Percentiles rank a stretch among this genome's conserved stretches.
These are phyloP conservation scores for Termitomyces bulborhizus DNA, from an alignment of 768 basidiomycete species.

Conservation along the genomic window DNA sequence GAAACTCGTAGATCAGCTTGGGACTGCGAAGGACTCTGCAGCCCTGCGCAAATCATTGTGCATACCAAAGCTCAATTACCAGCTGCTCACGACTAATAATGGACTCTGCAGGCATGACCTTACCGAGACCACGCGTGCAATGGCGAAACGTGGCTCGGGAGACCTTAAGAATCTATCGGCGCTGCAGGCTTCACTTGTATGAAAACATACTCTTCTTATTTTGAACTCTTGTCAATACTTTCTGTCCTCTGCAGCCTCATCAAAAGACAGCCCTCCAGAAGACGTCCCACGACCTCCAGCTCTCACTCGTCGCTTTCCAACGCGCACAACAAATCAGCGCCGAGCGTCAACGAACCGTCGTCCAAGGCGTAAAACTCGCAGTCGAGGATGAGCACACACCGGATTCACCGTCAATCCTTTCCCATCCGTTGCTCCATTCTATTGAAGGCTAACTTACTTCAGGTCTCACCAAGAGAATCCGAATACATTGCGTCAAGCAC, in stretches of 20 bases:
- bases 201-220: slow-evolving; percentile 13
- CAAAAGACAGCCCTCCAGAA: slow-evolving; percentile 85
- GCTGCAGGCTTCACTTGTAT: slow-evolving; percentile 55
- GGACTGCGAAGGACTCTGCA: slow-evolving; percentile 76
- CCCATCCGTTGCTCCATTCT: not conserved
- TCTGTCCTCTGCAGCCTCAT: slow-evolving; percentile 46
- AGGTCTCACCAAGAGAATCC: slow-evolving; percentile 32
- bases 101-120: slow-evolving; percentile 69
- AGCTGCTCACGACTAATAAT: not conserved
- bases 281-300: slow-evolving; percentile 87
- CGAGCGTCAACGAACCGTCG: slow-evolving; percentile 83
- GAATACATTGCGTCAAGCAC: slow-evolving; percentile 61
- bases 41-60: slow-evolving; percentile 79
- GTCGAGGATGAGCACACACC: slow-evolving; percentile 64
- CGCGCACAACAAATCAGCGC: slow-evolving; percentile 86
- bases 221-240: not conserved
- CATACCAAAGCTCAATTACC: slow-evolving; percentile 23
- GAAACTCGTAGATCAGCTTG: slow-evolving; percentile 95
- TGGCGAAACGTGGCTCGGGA: slow-evolving; percentile 91
- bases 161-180: slow-evolving; percentile 86
- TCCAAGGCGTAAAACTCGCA: slow-evolving; percentile 78
- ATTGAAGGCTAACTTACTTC: slow-evolving; percentile 10
- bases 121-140: slow-evolving; percentile 88
- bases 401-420: slow-evolving; percentile 18
- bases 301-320: slow-evolving; percentile 89